phyloP scores from a whole-genome alignment of 768 basidiomycete genomes.

The Lactarius quietus region DNA sequence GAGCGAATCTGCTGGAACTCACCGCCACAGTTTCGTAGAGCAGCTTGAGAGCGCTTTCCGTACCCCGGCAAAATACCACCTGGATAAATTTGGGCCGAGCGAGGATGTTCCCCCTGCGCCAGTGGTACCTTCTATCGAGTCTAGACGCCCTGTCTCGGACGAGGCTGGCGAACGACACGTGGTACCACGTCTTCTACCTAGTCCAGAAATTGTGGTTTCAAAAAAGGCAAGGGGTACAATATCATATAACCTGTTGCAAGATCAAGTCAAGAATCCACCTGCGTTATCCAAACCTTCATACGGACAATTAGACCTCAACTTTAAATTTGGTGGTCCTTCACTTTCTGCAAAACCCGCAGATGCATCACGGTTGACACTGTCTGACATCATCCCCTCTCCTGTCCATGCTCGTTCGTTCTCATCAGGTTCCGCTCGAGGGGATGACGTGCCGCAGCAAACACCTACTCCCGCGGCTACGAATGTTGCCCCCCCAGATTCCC shows the following conservation, averaged over 20 bases:
- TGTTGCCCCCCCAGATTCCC: constrained; percentile 35
- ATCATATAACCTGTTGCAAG: constrained; percentile 3
- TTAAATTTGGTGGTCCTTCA: constrained; percentile 66
- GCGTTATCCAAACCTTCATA: constrained; percentile 47
- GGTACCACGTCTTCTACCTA: constrained; percentile 17
- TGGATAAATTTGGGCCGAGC: constrained; percentile 41
- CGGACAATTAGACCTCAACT: constrained; percentile 65
- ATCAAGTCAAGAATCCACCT: constrained; percentile 25
- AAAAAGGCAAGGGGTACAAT: not conserved
- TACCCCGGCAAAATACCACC: constrained; percentile 66
- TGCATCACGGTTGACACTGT: constrained; percentile 50
- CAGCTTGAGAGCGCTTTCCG: constrained; percentile 76
- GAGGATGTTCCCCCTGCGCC: constrained; percentile 53
- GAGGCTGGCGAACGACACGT: not conserved
- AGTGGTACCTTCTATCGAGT: constrained; percentile 38
- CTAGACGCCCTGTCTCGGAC: constrained; percentile 24
- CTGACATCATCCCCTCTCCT: constrained; percentile 72
- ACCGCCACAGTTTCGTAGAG: constrained; percentile 74
- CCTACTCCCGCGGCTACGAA: constrained; percentile 28
- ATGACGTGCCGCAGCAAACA: constrained; percentile 32
- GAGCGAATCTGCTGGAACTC: constrained; percentile 64
- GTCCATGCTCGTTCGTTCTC: constrained; percentile 50
- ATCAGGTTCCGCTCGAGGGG: constrained; percentile 37
- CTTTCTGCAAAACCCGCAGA: constrained; percentile 21
- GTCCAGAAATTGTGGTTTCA: constrained; percentile 22